phyloP scores from a whole-genome alignment of 2,329 filamentous ascomycete genomes.

The Aspergillus transmontanensis region DNA sequence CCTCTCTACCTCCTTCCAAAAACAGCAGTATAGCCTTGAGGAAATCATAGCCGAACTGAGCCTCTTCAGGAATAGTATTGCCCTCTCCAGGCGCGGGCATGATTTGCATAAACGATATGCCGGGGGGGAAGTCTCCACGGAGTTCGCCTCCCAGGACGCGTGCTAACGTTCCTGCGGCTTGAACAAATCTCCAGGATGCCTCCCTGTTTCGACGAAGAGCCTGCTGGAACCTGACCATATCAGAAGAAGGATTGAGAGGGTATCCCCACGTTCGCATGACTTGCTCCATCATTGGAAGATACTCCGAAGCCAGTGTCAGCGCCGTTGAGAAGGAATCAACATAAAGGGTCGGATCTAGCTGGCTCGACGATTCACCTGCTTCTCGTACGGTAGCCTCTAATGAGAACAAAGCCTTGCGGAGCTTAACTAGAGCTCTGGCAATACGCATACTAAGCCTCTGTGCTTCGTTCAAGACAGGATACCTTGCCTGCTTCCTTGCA shows the following conservation, averaged over 20 bases:
- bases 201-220: constrained; percentile 59
- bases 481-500: constrained; percentile 43
- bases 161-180: constrained; percentile 62
- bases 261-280: constrained; percentile 60
- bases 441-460: constrained; percentile 59
- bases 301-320: constrained; percentile 48
- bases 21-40: constrained; percentile 65
- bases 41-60: constrained; percentile 66
- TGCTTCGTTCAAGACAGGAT: constrained; percentile 53
- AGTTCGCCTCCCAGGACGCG: constrained; percentile 58
- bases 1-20: constrained; percentile 60
- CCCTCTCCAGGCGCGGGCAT: constrained; percentile 50
- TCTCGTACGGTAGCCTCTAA: constrained; percentile 43
- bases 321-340: constrained; percentile 44
- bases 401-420: constrained; percentile 60
- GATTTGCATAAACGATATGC: constrained; percentile 53
- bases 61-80: constrained; percentile 39
- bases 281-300: constrained; percentile 60
- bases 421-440: constrained; percentile 56
- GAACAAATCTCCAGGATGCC: constrained; percentile 61
- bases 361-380: constrained; percentile 28
- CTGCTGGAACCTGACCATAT: constrained; percentile 58
- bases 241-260: constrained; percentile 57
- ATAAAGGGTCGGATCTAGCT: constrained; percentile 34
- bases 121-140: constrained; percentile 42